Evolutionary conservation across 192 early-diverging fungal genomes (phyloP), one percentile per base, ranked within the genome.

Genomic region (Umbelopsis sp.): DNA sequence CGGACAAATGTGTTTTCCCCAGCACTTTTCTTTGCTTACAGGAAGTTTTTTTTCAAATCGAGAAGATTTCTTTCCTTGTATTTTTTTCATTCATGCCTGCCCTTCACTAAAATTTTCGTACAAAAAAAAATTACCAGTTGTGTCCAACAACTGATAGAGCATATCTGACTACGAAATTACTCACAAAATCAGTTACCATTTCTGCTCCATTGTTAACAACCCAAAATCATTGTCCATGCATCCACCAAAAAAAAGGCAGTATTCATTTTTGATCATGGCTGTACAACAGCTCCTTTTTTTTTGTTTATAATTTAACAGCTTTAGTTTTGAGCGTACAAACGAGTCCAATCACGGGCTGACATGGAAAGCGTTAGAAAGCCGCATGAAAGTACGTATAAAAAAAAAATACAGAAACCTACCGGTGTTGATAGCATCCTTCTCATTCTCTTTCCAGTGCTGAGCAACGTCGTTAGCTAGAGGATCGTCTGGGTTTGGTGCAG

Each of bases 371-470:
- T 46, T 13, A 41, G 11, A 16, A 6, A 51, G 27, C 37, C 46
- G 16, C 35, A 46, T 8, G 3, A 30, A 1, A 30, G 10, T 21
- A 4, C 10, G 10, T 49, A 18, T 48, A 44, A 30, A 20, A 23
- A 20, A 22, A 49, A 13, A 27, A 48, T 18, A 2, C 30, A 33
- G 44, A 50, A 20, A 50, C 65, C 70, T 78, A 49, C 86, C 95
- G 58, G 91, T 95, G 30, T 85, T 83, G 72, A 99, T 95, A 37
- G 97, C 97, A 45, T 81, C 89, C 74, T 90, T 91, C 79, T 98
- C 95, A 81, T 99, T 91, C 37, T 96, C 92, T 82, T 99, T 99
- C 97, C 97, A 99, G 76, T 97, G 94, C 77, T 98, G 94, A 18
- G 97, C 97, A 72, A 99, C 96, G 74, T 99, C 95, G 79, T 99